A percentile compares a stretch with the other conserved stretches of the same genome.
Evolutionary conservation across 768 basidiomycete species (phyloP).

Genomic region (Coprinopsis sp.): DNA sequence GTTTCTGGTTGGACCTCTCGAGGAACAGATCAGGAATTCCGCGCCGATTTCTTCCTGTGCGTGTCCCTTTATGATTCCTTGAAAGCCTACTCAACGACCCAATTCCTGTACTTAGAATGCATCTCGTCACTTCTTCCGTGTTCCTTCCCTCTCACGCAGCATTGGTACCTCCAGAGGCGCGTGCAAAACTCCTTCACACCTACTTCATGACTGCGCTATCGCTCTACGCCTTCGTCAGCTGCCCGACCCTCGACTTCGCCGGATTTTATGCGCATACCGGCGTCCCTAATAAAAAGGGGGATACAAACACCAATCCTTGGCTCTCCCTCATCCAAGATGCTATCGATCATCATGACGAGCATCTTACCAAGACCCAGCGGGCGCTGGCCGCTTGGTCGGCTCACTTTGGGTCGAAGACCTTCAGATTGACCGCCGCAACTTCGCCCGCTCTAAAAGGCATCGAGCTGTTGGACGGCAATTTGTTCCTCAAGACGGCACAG

Average conservation of each 20-base stretch:
- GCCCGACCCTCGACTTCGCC: conserved; percentile 43
- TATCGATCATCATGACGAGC: conserved; percentile 55
- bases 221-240: conserved; percentile 56
- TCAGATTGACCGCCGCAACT: no score
- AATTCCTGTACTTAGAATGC: conserved; percentile 40
- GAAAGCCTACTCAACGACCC: background rate
- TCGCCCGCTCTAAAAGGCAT: no score
- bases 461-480: no score
- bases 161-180: conserved; percentile 35
- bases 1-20: no score
- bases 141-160: conserved; percentile 52
- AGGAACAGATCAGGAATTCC: no score
- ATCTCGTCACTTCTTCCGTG: conserved; percentile 59
- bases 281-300: conserved; percentile 2
- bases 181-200: conserved; percentile 48
- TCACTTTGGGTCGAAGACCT: no score
- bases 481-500: no score
- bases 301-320: conserved; percentile 52
- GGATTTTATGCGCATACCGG: conserved; percentile 36
- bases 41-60: no score
- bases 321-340: conserved; percentile 49
- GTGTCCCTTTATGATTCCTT: no score
- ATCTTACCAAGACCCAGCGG: conserved; percentile 35
- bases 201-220: conserved; percentile 50
- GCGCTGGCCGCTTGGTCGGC: conserved; percentile 27